Evolutionary conservation across 352 stramenopile species (phyloP), one percentile per base, ranked within the genome.

Genomic region (Pseudoperonospora humuli): DNA sequence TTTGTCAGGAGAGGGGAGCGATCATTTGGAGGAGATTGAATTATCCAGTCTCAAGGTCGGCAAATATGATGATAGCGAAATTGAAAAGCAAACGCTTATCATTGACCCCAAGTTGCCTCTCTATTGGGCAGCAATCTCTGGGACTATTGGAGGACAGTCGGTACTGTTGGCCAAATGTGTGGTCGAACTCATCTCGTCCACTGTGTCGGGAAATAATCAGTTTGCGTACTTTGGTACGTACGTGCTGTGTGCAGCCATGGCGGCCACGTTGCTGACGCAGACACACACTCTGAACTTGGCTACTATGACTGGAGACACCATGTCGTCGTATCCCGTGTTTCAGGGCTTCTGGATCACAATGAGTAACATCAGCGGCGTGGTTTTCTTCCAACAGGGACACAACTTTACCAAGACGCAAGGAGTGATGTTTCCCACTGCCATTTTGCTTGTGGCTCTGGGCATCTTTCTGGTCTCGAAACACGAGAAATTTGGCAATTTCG

Each of bases 331-430:
- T 49, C 82, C 82, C 0, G 77, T 93, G 8, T 93, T 93, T 57
- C 79, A 93, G 54, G 77, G 75, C 17, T 93, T 91, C 46, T 93
- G 78, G 79, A 93, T 93, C 56, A 82, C 60, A 14, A 86, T 88
- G 72, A 88, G 75, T 44, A 90, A 90, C 70, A 86, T 93, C 48
- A 85, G 75, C 23, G 78, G 81, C 31, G 79, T 91, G 39, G 78
- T 93, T 7, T 93, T 88, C 39, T 93, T 90, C 61, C 78, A 93
- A 60, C 78, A 93, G 43, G 72, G 75, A 35, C 76, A 88, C 53
- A 72, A 68, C 44, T 93, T 93, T 37, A 90, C 74, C 21, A 64
- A 54, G 39, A 71, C 77, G 3, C 81, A 93, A 64, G 90, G 78
- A 75, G 72, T 84, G 49, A 82, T 90, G 52, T 93, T 91, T 61